phyloP scores from a whole-genome alignment of 257 asterid species.

The Ocimum tenuiflorum region DNA sequence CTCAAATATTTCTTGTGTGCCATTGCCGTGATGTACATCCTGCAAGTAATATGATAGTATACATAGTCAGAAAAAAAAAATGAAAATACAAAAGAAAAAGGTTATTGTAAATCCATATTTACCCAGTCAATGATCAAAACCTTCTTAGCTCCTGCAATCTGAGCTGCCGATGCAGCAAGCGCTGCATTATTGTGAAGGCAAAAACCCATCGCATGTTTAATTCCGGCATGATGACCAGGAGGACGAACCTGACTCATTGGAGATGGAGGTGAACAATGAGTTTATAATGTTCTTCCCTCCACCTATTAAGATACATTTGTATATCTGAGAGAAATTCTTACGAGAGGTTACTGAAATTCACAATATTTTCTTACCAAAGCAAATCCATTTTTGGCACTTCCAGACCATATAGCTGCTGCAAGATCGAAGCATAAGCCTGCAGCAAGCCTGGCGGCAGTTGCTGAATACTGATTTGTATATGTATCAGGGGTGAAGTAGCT shows the following conservation, averaged over 20 bases:
- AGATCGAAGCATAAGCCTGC: constrained; percentile 98
- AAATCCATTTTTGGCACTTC: constrained; percentile 87
- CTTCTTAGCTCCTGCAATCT: constrained; percentile 87
- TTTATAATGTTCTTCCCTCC: not conserved
- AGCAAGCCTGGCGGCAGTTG: constrained; percentile 91
- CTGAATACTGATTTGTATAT: constrained; percentile 85
- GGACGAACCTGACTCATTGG: constrained; percentile 77
- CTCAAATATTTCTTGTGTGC: constrained; percentile 96
- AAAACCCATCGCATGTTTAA: constrained; percentile 94
- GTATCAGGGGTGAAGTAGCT: constrained; percentile 99
- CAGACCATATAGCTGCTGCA: constrained; percentile 73
- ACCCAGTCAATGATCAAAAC: constrained; percentile 96
- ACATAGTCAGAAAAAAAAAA: constrained; percentile 14
- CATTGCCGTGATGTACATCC: constrained; percentile 99
- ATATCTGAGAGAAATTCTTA: constrained; percentile 2
- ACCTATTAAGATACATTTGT: constrained; percentile 6
- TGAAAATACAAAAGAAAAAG: constrained; percentile 10
- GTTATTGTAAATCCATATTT: constrained; percentile 9
- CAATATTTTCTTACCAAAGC: constrained; percentile 62
- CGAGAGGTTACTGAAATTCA: constrained; percentile 3
- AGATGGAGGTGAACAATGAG: constrained; percentile 21
- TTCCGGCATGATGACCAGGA: constrained; percentile 99
- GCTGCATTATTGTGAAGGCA: constrained; percentile 99
- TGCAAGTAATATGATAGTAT: constrained; percentile 28
- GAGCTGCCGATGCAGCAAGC: constrained; percentile 90